Evolutionary conservation across 73 alveolate species (phyloP).

Genomic region (Urostyla sp.): DNA sequence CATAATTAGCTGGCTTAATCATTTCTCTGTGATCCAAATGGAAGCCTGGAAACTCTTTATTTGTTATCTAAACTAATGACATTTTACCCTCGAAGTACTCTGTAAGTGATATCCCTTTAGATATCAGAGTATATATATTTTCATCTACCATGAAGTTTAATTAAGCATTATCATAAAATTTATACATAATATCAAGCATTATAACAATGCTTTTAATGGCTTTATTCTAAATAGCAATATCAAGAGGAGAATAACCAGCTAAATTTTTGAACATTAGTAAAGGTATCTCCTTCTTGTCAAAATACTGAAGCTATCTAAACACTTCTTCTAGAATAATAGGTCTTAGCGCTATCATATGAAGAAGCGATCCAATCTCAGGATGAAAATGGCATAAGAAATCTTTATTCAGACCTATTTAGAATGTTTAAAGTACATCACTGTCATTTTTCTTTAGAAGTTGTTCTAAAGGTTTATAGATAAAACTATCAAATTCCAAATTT

Average conservation of each 20-base stretch:
- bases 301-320: not conserved
- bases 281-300: slow-evolving; percentile 1
- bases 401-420: not conserved
- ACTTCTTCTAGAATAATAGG: not conserved
- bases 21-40: not conserved
- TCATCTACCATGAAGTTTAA: not conserved
- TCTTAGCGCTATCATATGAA: not conserved
- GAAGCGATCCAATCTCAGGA: not conserved
- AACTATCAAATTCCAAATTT: not conserved
- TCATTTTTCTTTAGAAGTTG: not conserved
- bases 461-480: not conserved
- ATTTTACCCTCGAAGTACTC: slow-evolving; percentile 3
- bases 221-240: slow-evolving; percentile 15
- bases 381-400: not conserved
- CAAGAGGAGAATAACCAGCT: not conserved
- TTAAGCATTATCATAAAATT: slow-evolving; percentile 5
- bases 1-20: not conserved
- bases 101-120: not conserved
- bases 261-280: not conserved
- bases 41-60: not conserved
- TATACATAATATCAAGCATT: not conserved
- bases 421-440: not conserved
- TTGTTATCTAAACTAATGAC: not conserved
- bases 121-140: not conserved
- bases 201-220: not conserved